These are phyloP conservation scores for Termitomyces sp. DNA, from an alignment of 1,284 basidiomycete genomes.

Conservation along the genomic window DNA sequence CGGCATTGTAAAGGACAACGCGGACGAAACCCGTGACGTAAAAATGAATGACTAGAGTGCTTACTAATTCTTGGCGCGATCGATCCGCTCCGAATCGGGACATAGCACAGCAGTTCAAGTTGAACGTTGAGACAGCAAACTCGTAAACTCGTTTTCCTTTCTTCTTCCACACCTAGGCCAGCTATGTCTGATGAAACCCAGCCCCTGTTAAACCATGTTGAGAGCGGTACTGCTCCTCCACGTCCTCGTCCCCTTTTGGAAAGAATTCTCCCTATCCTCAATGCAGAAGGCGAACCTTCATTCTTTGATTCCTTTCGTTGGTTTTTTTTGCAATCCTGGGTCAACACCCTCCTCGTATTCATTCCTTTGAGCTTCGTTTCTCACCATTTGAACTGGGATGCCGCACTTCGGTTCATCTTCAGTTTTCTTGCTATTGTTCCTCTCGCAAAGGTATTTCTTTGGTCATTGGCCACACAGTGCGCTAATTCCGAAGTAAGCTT, in stretches of 20 bases:
- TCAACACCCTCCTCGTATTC: constrained; percentile 76
- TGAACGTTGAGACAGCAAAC: too few relatives aligned
- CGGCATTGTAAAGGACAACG: constrained; percentile 41
- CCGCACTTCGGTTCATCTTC: constrained; percentile 76
- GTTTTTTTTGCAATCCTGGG: constrained; percentile 68
- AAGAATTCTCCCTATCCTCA: constrained; percentile 33
- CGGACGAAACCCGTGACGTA: constrained; percentile 50
- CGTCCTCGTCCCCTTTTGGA: constrained; percentile 26
- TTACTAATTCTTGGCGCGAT: too few relatives aligned
- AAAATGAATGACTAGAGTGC: too few relatives aligned
- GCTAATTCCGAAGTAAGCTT: constrained; percentile 36
- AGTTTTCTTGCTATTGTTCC: constrained; percentile 87
- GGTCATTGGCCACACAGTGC: background rate
- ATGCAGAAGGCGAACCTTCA: constrained; percentile 56
- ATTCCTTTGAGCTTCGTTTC: constrained; percentile 68
- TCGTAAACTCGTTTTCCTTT: too few relatives aligned
- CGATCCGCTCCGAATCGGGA: too few relatives aligned
- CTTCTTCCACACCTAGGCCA: too few relatives aligned
- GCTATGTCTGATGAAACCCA: constrained; percentile 13
- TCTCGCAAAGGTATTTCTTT: constrained; percentile 59
- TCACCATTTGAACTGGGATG: constrained; percentile 68
- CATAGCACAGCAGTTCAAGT: too few relatives aligned
- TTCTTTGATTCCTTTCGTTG: constrained; percentile 59
- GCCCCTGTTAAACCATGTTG: constrained; percentile 1
- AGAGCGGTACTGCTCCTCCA: constrained; percentile 14